Evolutionary conservation across 108 stramenopile species (phyloP).

Genomic region (Cyclotella distinguenda): DNA sequence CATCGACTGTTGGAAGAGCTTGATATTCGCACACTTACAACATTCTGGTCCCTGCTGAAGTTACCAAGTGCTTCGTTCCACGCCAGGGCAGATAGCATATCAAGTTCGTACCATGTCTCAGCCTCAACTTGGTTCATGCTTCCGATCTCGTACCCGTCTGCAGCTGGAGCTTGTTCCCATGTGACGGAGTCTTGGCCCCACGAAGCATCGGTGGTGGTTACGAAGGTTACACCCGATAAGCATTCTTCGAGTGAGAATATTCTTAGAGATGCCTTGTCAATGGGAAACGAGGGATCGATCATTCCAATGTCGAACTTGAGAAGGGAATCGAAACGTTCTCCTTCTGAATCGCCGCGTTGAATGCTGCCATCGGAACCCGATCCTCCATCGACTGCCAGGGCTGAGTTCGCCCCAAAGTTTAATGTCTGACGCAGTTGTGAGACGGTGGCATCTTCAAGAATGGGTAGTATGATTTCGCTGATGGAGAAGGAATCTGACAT

Average conservation of each 20-base stretch:
- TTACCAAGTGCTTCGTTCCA: constrained; percentile 10
- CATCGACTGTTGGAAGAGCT: constrained; percentile 9
- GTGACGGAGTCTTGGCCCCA: constrained; percentile 19
- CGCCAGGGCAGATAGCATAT: constrained; percentile 6
- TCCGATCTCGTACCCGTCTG: constrained; percentile 14
- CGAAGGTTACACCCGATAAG: constrained; percentile 14
- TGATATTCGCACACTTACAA: constrained; percentile 18
- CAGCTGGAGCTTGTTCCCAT: constrained; percentile 9
- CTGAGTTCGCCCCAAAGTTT: constrained; percentile 25
- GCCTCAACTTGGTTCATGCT: background rate
- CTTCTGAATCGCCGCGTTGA: background rate
- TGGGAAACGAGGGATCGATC: constrained; percentile 17
- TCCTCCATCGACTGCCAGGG: constrained; percentile 21
- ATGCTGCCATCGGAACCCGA: background rate
- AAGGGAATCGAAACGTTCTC: constrained; percentile 25
- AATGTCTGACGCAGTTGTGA: background rate
- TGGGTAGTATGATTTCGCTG: constrained; percentile 12
- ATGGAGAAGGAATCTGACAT: constrained; percentile 6
- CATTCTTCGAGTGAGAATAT: constrained; percentile 16
- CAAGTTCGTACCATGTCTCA: constrained; percentile 24
- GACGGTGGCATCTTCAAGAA: constrained; percentile 21
- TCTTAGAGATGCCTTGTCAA: constrained; percentile 8
- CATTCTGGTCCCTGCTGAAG: background rate
- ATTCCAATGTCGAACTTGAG: constrained; percentile 28
- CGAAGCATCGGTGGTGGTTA: constrained; percentile 6